A percentile compares a stretch with the other conserved stretches of the same genome.
phyloP scores from a whole-genome alignment of 164 flowering plant genomes.

The Platanus orientalis region DNA sequence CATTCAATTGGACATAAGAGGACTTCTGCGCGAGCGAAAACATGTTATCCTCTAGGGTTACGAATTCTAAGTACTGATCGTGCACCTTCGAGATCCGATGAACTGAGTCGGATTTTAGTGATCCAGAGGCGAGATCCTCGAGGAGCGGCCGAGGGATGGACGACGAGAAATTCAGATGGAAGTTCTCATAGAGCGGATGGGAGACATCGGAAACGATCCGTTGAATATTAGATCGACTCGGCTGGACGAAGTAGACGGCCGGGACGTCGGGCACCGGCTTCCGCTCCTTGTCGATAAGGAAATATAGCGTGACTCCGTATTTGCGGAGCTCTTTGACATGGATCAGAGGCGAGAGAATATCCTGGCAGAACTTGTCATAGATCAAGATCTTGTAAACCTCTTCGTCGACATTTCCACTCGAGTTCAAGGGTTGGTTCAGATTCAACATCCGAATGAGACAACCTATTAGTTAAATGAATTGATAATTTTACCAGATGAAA shows the following conservation, averaged over 20 bases:
- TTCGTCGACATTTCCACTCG: constrained; percentile 49
- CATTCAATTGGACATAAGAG: constrained; percentile 76
- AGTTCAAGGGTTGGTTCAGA: constrained; percentile 70
- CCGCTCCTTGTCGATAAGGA: constrained; percentile 88
- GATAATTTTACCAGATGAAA: neutral
- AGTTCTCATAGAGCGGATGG: constrained; percentile 56
- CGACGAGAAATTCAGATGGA: constrained; percentile 88
- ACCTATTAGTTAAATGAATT: constrained; percentile 33
- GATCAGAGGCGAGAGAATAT: constrained; percentile 79
- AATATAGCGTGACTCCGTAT: constrained; percentile 88
- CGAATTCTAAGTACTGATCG: constrained; percentile 94
- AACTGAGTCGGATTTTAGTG: constrained; percentile 52
- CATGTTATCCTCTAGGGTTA: constrained; percentile 75
- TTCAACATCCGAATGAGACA: constrained; percentile 84
- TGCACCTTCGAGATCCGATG: constrained; percentile 66
- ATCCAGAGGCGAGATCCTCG: constrained; percentile 78
- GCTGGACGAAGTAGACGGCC: constrained; percentile 82
- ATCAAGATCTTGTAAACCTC: constrained; percentile 93
- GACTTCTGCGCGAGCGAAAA: constrained; percentile 67
- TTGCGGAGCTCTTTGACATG: constrained; percentile 92
- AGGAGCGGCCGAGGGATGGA: constrained; percentile 77
- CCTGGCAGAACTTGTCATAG: constrained; percentile 71
- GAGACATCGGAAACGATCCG: constrained; percentile 67
- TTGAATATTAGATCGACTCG: constrained; percentile 48
- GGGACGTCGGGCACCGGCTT: constrained; percentile 89